Base-by-base conservation (phyloP, 306 rosid genomes). In the Cucurbita moschata region DNA sequence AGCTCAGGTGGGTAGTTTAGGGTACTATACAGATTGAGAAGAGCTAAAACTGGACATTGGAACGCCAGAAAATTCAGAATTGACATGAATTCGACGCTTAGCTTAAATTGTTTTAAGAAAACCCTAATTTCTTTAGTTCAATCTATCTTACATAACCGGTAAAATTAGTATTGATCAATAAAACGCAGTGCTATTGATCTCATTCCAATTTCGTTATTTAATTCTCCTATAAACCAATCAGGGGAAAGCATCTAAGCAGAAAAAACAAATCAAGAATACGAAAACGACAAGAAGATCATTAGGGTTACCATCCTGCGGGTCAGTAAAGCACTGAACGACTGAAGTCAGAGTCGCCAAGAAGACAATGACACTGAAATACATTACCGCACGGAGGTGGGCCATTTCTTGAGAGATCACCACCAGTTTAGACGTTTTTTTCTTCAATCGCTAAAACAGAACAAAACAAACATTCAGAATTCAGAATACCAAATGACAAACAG, bases 1-100 rank as follows among this genome's bases (percentile, higher is more conserved):
- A 94, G 87, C 85, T 11, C 75, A 10, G 76, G 52, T 26, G 97
- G 89, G 55, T 47, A 26, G 82, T 91, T 89, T 67, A 94, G 82
- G 72, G 88, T 38, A 76, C 67, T 81, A 77, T 86, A 91, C 42
- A 91, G 78, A 65, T 85, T 86, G 74, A 77, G 86, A 53, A 94
- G 96, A 56, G 88, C 95, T 38, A 72, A 26, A 63, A 86, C 96
- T 94, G 68, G 68, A 7, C 21, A 61, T 35, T 16, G 15, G 39
- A 72, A 53, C 11, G 75, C 9, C 7, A 71, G 16, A 49, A 12
- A 71, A 71, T 30, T 51, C 23, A 71, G 49, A 54, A 11, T 40
- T 7, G 1, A 37, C 13, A 30, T 30, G 3, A 30, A 30, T 30
- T 30, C 35, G 35, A 30, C 35, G 35, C 35, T 30, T 1, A 30